phyloP scores from a whole-genome alignment of 139 green algal species.

The Asterochloris erici region DNA sequence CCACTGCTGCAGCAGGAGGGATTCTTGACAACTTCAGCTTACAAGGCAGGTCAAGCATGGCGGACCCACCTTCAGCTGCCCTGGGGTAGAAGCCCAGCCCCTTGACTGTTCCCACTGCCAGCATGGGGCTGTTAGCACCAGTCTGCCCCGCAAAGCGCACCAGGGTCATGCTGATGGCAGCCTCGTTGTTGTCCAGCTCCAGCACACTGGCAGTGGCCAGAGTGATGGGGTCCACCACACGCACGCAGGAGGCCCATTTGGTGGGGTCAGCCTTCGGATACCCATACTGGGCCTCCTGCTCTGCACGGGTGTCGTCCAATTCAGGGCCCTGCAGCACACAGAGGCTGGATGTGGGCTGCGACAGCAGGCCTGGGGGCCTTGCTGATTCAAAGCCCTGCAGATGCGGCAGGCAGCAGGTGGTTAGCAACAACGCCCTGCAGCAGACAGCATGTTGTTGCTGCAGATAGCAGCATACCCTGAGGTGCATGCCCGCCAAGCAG shows the following conservation, averaged over 20 bases:
- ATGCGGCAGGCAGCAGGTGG: too few relatives aligned
- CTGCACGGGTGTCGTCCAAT: conserved; percentile 66
- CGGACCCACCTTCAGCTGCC: conserved; percentile 46
- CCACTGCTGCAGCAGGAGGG: too few relatives aligned
- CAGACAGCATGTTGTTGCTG: too few relatives aligned
- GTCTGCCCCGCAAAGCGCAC: conserved; percentile 55
- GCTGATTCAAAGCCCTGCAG: too few relatives aligned
- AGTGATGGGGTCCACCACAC: conserved; percentile 75
- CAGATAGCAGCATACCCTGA: too few relatives aligned
- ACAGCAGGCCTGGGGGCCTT: too few relatives aligned
- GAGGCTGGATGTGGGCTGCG: too few relatives aligned
- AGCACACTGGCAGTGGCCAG: conserved; percentile 40
- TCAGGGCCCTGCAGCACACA: conserved; percentile 52
- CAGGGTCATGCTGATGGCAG: conserved; percentile 66
- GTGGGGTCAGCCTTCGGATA: conserved; percentile 57
- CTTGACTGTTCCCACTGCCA: conserved; percentile 82
- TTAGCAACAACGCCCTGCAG: too few relatives aligned
- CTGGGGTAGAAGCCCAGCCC: conserved; percentile 83
- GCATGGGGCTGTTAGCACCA: conserved; percentile 38
- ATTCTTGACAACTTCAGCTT: neutral
- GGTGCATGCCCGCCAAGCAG: too few relatives aligned
- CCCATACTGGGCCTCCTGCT: conserved; percentile 76
- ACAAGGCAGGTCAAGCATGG: neutral
- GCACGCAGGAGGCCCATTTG: conserved; percentile 90
- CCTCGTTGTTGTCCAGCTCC: conserved; percentile 89